Evolutionary conservation across 2,329 filamentous ascomycete species (phyloP).

Genomic region (Colletotrichum lentis): DNA sequence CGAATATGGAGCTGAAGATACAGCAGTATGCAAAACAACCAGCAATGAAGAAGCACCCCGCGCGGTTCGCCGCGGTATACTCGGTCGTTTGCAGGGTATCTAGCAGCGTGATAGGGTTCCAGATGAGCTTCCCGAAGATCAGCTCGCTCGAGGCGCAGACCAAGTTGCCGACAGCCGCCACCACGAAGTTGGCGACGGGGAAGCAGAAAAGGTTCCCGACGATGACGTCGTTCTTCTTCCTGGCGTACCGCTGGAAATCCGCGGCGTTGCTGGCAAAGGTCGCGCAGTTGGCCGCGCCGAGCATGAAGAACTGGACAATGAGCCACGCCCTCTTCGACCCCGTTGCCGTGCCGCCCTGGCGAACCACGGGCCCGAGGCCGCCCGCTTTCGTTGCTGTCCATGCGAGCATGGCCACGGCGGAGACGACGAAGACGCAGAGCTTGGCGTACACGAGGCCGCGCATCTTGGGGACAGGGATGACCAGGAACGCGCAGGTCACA

Average conservation of each 20-base stretch:
- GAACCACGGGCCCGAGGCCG: conserved; percentile 68
- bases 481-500: conserved; percentile 50
- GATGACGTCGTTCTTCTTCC: conserved; percentile 51
- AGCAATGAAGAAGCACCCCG: conserved; percentile 53
- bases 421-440: conserved; percentile 49
- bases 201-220: conserved; percentile 53
- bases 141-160: conserved; percentile 46
- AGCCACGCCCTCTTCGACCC: conserved; percentile 50
- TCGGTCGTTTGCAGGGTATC: conserved; percentile 47
- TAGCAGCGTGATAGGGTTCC: conserved; percentile 45
- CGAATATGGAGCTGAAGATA: conserved; percentile 55
- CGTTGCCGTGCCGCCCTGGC: conserved; percentile 67
- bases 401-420: conserved; percentile 49
- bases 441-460: conserved; percentile 38
- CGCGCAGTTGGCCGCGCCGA: conserved; percentile 48
- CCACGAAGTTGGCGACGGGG: conserved; percentile 50
- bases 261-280: conserved; percentile 53
- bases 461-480: conserved; percentile 46
- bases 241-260: conserved; percentile 55
- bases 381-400: conserved; percentile 79
- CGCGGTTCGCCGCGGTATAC: conserved; percentile 48
- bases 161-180: conserved; percentile 51
- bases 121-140: conserved; percentile 40
- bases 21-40: conserved; percentile 53
- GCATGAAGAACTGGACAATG: conserved; percentile 49